Conservation (phyloP, 2,329 filamentous ascomycete species). For the Hypoxylon sp. region DNA sequence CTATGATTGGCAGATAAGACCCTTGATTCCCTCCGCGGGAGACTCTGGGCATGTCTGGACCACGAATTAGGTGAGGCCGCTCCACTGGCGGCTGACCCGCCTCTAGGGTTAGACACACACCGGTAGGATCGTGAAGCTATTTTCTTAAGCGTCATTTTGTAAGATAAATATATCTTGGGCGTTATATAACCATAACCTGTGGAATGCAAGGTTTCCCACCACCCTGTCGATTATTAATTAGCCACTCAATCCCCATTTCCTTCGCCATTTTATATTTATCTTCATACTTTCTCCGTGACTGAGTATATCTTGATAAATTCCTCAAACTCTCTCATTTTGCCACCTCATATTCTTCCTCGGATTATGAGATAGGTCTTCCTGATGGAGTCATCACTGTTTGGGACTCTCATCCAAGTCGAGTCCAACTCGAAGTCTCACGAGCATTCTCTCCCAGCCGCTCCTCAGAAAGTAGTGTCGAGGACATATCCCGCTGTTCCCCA, state of each 20-base stretch:
- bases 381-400: conserved; percentile 44
- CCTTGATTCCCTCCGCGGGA: neutral
- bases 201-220: conserved; percentile 19
- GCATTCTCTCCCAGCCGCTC: conserved; percentile 53
- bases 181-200: conserved; percentile 20
- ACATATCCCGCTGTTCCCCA: conserved; percentile 59
- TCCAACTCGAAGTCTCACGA: conserved; percentile 44
- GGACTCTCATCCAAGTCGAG: conserved; percentile 51
- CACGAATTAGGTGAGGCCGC: conserved; percentile 31
- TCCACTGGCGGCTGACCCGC: conserved; percentile 7
- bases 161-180: conserved; percentile 18
- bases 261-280: neutral
- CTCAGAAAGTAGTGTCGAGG: conserved; percentile 57
- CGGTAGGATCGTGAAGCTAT: conserved; percentile 42
- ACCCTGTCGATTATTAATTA: conserved; percentile 17
- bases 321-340: conserved; percentile 5
- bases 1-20: conserved; percentile 43
- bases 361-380: conserved; percentile 28
- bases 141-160: conserved; percentile 30
- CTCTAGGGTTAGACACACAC: conserved; percentile 25
- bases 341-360: neutral
- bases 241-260: conserved; percentile 8
- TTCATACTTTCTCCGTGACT: neutral
- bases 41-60: neutral
- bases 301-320: neutral